Evolutionary conservation across 2,329 filamentous ascomycete genomes (phyloP).

Genomic region (Emergomyces pasteurianus): DNA sequence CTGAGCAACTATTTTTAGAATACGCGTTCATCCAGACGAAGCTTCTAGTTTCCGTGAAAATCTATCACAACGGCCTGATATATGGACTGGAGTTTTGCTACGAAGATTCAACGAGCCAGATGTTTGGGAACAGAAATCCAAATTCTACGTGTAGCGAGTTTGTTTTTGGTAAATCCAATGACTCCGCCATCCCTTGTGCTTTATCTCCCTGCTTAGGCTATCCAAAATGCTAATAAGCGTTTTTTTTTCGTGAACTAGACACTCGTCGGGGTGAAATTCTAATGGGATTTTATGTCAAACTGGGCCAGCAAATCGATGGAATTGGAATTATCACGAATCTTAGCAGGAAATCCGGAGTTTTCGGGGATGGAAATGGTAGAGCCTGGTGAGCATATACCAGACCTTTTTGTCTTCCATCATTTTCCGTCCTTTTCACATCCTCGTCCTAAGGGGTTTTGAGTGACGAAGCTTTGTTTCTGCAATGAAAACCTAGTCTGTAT

Average conservation of each 20-base stretch:
- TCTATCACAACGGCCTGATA: constrained; percentile 65
- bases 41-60: constrained; percentile 59
- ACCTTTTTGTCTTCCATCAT: background rate
- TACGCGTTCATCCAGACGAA: constrained; percentile 57
- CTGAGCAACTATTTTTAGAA: constrained; percentile 63
- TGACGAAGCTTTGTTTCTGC: background rate
- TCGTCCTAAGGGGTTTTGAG: no score
- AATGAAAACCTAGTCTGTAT: background rate
- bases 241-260: constrained; percentile 43
- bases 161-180: constrained; percentile 56
- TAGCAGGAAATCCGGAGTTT: constrained; percentile 74
- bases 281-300: constrained; percentile 71
- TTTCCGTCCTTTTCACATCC: background rate
- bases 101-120: constrained; percentile 69
- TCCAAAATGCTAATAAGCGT: background rate
- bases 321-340: constrained; percentile 81
- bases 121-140: constrained; percentile 71
- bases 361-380: constrained; percentile 68
- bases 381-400: constrained; percentile 55
- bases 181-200: constrained; percentile 7
- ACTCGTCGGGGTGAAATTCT: constrained; percentile 75
- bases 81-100: constrained; percentile 90
- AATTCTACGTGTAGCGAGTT: constrained; percentile 59
- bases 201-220: background rate
- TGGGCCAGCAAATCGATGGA: constrained; percentile 71